Evolutionary conservation across 257 asterid species (phyloP).

Genomic region (Solanum bulbocastanum): DNA sequence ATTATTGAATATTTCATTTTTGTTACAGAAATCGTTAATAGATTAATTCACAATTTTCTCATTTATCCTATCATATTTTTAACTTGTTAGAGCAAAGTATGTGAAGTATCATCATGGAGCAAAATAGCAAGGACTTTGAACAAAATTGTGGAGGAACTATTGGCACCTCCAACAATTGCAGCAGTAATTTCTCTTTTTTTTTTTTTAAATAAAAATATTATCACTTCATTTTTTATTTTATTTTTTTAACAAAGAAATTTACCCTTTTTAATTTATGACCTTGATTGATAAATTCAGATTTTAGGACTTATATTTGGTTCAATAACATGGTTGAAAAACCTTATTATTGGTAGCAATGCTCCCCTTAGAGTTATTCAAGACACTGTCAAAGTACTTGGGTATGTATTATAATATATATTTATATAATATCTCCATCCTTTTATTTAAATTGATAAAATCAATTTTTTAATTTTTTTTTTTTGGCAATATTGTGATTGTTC

Average conservation of each 20-base stretch:
- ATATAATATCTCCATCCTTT: neutral
- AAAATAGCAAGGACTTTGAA: constrained; percentile 11
- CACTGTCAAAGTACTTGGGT: constrained; percentile 61
- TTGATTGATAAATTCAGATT: constrained; percentile 22
- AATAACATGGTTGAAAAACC: constrained; percentile 43
- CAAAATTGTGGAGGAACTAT: constrained; percentile 36
- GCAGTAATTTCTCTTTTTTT: constrained; percentile 27
- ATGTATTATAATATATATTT: neutral
- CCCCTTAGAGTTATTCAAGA: constrained; percentile 61
- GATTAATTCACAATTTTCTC: neutral
- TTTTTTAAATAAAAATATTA: neutral
- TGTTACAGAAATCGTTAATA: neutral
- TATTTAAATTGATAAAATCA: neutral
- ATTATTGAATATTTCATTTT: neutral
- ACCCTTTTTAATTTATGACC: neutral
- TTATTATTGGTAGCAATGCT: constrained; percentile 56
- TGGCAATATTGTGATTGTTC: neutral
- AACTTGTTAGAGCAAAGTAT: neutral
- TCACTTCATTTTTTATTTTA: neutral
- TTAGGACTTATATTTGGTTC: constrained; percentile 64
- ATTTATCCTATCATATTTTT: neutral
- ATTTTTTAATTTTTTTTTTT: neutral
- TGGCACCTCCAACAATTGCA: constrained; percentile 55
- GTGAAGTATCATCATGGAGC: constrained; percentile 5
- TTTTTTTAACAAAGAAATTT: neutral